A percentile compares a stretch with the other conserved stretches of the same genome.
Conservation (phyloP, 768 basidiomycete genomes). For the Naganishia onofrii region DNA sequence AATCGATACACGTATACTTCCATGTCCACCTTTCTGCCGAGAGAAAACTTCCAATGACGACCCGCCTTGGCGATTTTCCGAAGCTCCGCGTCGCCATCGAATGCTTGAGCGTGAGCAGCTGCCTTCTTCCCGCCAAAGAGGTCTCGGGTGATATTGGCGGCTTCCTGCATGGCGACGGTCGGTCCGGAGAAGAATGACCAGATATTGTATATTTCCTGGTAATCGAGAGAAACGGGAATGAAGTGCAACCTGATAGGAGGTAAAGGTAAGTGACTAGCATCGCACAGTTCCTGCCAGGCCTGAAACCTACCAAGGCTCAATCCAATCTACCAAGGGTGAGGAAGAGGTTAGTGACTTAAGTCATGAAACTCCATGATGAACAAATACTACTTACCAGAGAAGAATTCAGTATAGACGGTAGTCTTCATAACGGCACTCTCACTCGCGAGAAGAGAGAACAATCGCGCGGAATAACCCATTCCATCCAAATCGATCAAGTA, state of each 20-base stretch:
- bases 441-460: slow-evolving; percentile 58
- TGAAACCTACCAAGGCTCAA: slow-evolving; percentile 73
- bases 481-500: slow-evolving; percentile 90
- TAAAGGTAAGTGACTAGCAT: background rate
- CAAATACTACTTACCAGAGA: slow-evolving; percentile 51
- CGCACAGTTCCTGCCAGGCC: background rate
- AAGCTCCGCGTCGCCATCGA: slow-evolving; percentile 69
- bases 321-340: slow-evolving; percentile 63
- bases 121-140: slow-evolving; percentile 32
- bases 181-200: slow-evolving; percentile 90
- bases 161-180: slow-evolving; percentile 60
- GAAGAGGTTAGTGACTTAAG: background rate
- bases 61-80: slow-evolving; percentile 84
- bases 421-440: slow-evolving; percentile 87
- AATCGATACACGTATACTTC: slow-evolving; percentile 58
- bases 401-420: slow-evolving; percentile 88
- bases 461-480: slow-evolving; percentile 84
- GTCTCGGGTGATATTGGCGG: slow-evolving; percentile 57
- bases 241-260: slow-evolving; percentile 67
- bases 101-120: slow-evolving; percentile 43
- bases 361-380: background rate
- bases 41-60: slow-evolving; percentile 83
- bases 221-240: slow-evolving; percentile 82
- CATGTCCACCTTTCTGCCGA: slow-evolving; percentile 83
- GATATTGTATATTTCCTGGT: slow-evolving; percentile 89